Evolutionary conservation across 2,329 filamentous ascomycete genomes (phyloP).

Genomic region (Pyricularia grisea): DNA sequence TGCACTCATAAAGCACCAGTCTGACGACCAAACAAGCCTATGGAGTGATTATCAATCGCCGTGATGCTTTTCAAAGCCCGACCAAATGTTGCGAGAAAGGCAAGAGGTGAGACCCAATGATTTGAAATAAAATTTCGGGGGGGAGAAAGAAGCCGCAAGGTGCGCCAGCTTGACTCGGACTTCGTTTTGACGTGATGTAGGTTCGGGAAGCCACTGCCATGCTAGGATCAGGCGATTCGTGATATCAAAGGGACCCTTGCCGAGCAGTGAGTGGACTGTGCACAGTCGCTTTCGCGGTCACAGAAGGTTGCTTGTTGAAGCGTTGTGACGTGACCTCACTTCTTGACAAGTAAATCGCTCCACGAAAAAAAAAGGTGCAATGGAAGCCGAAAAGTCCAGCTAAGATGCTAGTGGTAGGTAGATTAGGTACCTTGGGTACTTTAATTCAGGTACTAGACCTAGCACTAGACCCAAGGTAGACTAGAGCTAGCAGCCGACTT

Average conservation of each 20-base stretch:
- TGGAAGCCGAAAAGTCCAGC: not conserved
- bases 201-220: not conserved
- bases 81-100: not conserved
- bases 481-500: too few species aligned
- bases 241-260: not conserved
- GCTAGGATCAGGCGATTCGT: not conserved
- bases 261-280: not conserved
- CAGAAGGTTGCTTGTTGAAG: not conserved
- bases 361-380: not conserved
- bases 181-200: slow-evolving; percentile 1
- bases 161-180: not conserved
- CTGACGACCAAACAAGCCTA: not conserved
- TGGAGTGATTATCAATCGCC: not conserved
- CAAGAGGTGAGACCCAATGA: not conserved
- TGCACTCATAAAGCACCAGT: not conserved
- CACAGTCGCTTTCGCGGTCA: not conserved
- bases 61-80: not conserved
- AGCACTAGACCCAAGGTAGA: too few species aligned
- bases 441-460: too few species aligned
- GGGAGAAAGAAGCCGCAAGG: not conserved
- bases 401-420: not conserved
- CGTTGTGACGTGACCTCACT: not conserved
- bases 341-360: not conserved
- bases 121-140: not conserved
- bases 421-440: too few species aligned